Percentiles rank a stretch among this genome's conserved stretches.
These are phyloP conservation scores for Taphrina sp. DNA, from an alignment of 1,139 yeast genomes.

Conservation along the genomic window DNA sequence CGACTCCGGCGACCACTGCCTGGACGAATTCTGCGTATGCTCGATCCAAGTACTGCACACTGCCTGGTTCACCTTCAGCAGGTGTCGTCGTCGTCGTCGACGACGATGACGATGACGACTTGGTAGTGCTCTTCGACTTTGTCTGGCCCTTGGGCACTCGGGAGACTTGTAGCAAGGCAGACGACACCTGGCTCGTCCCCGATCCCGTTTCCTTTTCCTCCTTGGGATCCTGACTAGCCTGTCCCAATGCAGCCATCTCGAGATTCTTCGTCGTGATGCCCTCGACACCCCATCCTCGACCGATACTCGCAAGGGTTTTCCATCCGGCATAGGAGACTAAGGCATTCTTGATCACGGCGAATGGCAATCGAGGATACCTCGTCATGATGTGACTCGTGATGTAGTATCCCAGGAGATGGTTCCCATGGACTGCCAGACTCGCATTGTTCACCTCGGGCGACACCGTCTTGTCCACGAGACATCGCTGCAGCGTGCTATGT, in stretches of 20 bases:
- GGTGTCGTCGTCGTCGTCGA: too few species aligned
- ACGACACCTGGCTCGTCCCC: constrained; percentile 63
- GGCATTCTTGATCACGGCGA: constrained; percentile 69
- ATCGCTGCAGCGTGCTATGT: constrained; percentile 71
- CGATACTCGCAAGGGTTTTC: constrained; percentile 62
- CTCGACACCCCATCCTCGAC: constrained; percentile 82
- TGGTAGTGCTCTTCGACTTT: constrained; percentile 39
- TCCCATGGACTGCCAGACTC: constrained; percentile 54
- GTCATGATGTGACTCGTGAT: constrained; percentile 69
- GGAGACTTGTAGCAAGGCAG: constrained; percentile 32
- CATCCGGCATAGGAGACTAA: constrained; percentile 71
- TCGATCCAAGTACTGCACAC: constrained; percentile 46
- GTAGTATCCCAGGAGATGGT: constrained; percentile 70
- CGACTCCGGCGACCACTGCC: constrained; percentile 50
- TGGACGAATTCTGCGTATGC: constrained; percentile 53
- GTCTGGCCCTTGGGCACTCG: constrained; percentile 37
- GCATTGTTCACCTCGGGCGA: constrained; percentile 36
- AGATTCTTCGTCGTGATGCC: too few species aligned
- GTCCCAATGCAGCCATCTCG: too few species aligned
- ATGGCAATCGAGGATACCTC: constrained; percentile 86
- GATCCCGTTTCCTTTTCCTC: constrained; percentile 47
- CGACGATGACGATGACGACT: too few species aligned
- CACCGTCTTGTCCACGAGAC: constrained; percentile 60
- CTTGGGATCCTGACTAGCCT: too few species aligned
- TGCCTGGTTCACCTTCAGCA: constrained; percentile 51